Conservation (phyloP, 441 rosid species). For the Croton laevigatus region DNA sequence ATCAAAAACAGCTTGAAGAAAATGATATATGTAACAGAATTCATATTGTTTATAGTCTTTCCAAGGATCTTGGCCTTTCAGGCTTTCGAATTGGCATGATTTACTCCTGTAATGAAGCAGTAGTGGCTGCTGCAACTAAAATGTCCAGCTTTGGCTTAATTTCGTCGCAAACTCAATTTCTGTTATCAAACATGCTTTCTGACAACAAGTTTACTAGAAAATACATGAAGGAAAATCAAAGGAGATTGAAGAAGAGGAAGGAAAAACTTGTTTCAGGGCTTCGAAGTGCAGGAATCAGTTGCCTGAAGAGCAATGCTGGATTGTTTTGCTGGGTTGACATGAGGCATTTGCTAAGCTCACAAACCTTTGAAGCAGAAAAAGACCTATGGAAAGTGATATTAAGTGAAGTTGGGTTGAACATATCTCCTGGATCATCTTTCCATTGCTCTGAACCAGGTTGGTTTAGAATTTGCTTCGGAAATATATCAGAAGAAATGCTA, state of each 20-base stretch:
- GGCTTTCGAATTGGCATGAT: conserved; percentile 93
- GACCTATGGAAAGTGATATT: conserved; percentile 80
- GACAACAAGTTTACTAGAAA: conserved; percentile 58
- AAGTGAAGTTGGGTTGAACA: conserved; percentile 61
- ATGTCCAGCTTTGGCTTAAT: conserved; percentile 96
- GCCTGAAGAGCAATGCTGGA: conserved; percentile 73
- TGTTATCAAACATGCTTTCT: conserved; percentile 61
- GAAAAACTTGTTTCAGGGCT: conserved; percentile 62
- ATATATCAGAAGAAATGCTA: conserved; percentile 71
- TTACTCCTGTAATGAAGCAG: conserved; percentile 63
- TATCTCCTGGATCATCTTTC: conserved; percentile 82
- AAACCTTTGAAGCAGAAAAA: conserved; percentile 71
- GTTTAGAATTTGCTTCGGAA: conserved; percentile 95
- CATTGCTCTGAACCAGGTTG: conserved; percentile 93
- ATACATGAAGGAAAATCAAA: conserved; percentile 60
- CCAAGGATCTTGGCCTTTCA: conserved; percentile 86
- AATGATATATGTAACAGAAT: conserved; percentile 48
- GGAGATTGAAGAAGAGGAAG: conserved; percentile 53
- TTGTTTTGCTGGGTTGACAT: conserved; percentile 93
- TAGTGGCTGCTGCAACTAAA: conserved; percentile 81
- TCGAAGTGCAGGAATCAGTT: conserved; percentile 52
- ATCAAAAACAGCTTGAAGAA: conserved; percentile 36
- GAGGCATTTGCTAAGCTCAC: conserved; percentile 62
- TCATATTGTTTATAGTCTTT: conserved; percentile 78
- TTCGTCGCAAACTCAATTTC: conserved; percentile 87